Evolutionary conservation across 2,329 filamentous ascomycete species (phyloP), one percentile per base, ranked within the genome.

Genomic region (Aspergillus bombycis): DNA sequence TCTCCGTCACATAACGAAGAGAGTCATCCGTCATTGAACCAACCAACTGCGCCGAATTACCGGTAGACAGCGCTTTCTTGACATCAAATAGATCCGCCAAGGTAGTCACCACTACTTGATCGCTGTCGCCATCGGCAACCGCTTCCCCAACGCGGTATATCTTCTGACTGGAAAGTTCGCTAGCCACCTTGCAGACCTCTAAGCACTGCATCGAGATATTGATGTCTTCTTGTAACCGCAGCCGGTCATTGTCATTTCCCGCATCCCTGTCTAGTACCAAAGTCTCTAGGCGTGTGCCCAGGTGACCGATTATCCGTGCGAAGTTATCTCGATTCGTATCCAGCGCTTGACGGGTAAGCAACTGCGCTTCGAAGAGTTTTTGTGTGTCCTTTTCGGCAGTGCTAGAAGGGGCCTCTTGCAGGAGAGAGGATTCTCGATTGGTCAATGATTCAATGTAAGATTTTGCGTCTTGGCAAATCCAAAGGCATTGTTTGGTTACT

Each of bases 81-180:
- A 81, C 70, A 65, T 80, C 71, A 61, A 82, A 81, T 58, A 81
- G 70, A 72, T 80, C 79, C 45, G 77, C 78, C 62, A 79, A 66
- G 64, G 78, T 80, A 62, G 73, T 80, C 61, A 81, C 72, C 62
- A 81, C 75, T 34, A 80, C 71, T 71, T 80, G 77, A 70, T 80
- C 75, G 65, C 76, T 78, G 58, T 79, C 71, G 28, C 65, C 72
- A 52, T 80, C 75, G 53, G 75, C 76, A 71, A 77, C 63, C 11
- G 73, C 70, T 68, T 80, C 78, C 14, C 76, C 75, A 61, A 80
- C 64, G 55, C 61, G 77, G 65, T 75, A 74, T 60, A 75, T 70
- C 60, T 75, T 79, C 61, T 74, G 73, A 57, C 65, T 60, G 4
- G 72, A 70, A 63, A 74, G 68, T 65, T 76, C 67, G 46, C 68